Conservation (phyloP, 1,284 basidiomycete species). For the Boletus mariae region DNA sequence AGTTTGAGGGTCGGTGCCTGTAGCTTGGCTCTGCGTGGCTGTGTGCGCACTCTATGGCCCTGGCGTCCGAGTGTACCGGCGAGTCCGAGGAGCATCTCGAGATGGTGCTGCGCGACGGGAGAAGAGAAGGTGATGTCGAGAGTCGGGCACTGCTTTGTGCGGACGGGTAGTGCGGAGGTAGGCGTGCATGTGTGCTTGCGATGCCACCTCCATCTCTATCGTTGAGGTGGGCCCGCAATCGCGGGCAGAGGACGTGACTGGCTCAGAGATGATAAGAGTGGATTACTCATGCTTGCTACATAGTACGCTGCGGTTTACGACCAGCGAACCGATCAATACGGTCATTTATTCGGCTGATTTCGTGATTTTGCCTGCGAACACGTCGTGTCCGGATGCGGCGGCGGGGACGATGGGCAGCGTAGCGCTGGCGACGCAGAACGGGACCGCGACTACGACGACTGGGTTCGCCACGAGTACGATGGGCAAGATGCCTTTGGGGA, state of each 20-base stretch:
- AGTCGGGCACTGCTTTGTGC: too few species aligned
- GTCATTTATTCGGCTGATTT: constrained; percentile 41
- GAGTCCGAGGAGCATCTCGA: background rate
- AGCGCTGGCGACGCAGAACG: background rate
- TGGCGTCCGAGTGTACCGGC: background rate
- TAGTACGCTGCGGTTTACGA: constrained; percentile 35
- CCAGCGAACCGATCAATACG: constrained; percentile 16
- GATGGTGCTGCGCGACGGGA: background rate
- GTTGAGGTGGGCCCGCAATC: background rate
- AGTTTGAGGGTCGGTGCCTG: too few species aligned
- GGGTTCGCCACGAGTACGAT: background rate
- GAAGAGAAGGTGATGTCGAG: background rate
- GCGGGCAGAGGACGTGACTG: background rate
- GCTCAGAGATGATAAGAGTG: too few species aligned
- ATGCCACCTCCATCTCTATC: background rate
- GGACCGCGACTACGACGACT: constrained; percentile 1
- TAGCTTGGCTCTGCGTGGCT: background rate
- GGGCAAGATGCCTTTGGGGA: background rate
- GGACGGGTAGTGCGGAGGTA: too few species aligned
- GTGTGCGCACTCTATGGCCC: background rate
- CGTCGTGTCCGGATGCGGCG: background rate
- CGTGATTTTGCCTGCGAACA: constrained; percentile 21
- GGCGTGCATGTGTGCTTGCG: background rate
- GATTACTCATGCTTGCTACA: background rate
- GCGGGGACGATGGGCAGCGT: background rate